These are phyloP conservation scores for Theileria parva DNA, from an alignment of 169 alveolate species.

Conservation along the genomic window DNA sequence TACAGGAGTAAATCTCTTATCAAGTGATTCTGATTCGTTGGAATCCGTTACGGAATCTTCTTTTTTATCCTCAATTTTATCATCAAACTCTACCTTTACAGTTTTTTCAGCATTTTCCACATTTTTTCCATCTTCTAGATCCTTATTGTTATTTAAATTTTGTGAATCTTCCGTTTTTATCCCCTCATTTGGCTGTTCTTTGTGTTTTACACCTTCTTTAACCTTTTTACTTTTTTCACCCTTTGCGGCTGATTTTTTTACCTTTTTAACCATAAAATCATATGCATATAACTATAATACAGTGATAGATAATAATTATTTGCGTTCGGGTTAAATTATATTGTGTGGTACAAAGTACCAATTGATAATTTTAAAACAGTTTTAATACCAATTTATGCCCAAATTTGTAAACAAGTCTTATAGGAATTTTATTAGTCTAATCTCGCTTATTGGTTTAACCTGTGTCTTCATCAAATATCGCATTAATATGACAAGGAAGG, in stretches of 20 bases:
- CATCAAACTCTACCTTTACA: background rate
- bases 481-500: slow-evolving; percentile 27
- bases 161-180: background rate
- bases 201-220: background rate
- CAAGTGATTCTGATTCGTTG: slow-evolving; percentile 37
- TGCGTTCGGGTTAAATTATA: too few species aligned
- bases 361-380: background rate
- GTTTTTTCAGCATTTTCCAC: background rate
- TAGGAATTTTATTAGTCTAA: slow-evolving; percentile 18
- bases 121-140: background rate
- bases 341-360: background rate
- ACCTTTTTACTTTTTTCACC: background rate
- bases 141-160: background rate
- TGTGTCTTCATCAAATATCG: slow-evolving; percentile 16
- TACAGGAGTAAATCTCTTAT: slow-evolving; percentile 71
- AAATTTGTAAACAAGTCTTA: background rate
- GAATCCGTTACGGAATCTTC: background rate
- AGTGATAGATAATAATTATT: too few species aligned
- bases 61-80: background rate
- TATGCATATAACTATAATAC: background rate
- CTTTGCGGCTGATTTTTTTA: background rate
- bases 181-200: background rate
- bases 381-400: background rate
- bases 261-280: background rate
- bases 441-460: background rate